Evolutionary conservation across 768 basidiomycete genomes (phyloP), one percentile per base, ranked within the genome.

Genomic region (Dentipellis sp.): DNA sequence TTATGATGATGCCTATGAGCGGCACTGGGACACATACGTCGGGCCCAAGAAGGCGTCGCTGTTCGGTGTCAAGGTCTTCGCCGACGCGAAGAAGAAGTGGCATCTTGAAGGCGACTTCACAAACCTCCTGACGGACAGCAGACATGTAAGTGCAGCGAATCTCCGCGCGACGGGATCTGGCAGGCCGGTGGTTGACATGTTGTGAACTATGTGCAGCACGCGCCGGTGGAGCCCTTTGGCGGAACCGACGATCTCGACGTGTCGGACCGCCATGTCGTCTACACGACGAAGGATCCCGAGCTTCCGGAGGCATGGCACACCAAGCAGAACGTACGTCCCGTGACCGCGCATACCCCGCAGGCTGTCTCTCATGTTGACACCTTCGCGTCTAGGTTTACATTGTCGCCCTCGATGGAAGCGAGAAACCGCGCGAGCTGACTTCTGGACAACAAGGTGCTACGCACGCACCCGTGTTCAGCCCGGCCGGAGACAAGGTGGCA

Each of bases 141-240:
- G 76, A 12, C 83, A 91, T 71, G 91, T 91, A 69, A 55, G 83
- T 29, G 10, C 7, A 23, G 19, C 66, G 4, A 21, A 14, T 21
- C 46, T 55, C 37, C 14, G 57, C 38, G 10, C 21, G 22, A 12
- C 10, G 12, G 3, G 8, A 50, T 11, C 9, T 22, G 39, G 39
- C 39, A 40, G 10, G 39, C 39, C 10, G 39, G n/a, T 22, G 16
- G 9, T 14, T n/a, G 8, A 45, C 42, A 17, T 10, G 8, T 19
- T 19, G 3, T n/a, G 29, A 11, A 29, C 29, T 29, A 6, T 29
- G 29, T 29, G 29, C 29, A 91, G 88, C 75, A 79, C 65, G 69
- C 76, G 17, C 91, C 91, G 16, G 86, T 93, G 46, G 87, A 91
- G 64, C 89, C 92, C 7, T 92, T 94, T 61, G 92, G 91, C n/a